Conservation (phyloP, 164 flowering plant species). For the Magnolia changhungtana region DNA sequence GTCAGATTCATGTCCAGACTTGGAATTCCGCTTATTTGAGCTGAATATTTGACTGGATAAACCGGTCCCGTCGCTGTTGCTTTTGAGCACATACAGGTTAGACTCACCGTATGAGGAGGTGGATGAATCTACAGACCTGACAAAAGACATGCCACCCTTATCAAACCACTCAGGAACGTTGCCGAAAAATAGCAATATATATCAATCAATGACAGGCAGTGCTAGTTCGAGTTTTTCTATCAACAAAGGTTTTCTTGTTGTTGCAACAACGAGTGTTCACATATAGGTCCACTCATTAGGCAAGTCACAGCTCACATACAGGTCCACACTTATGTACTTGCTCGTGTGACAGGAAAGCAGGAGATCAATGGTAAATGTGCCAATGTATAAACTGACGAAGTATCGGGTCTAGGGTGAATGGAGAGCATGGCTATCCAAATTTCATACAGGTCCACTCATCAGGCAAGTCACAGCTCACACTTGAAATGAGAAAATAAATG, state of each 20-base stretch:
- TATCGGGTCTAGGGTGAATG: too few relatives aligned
- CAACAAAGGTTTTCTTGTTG: neutral
- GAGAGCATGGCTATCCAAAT: too few relatives aligned
- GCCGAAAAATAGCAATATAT: neutral
- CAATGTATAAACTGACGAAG: too few relatives aligned
- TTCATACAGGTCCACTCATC: too few relatives aligned
- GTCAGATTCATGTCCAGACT: constrained; percentile 36
- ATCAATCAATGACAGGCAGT: neutral
- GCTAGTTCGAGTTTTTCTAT: neutral
- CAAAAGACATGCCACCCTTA: constrained; percentile 40
- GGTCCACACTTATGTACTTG: too few relatives aligned
- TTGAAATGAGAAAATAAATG: too few relatives aligned
- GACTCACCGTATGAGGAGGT: constrained; percentile 37
- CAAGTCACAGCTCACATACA: too few relatives aligned
- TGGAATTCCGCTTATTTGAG: constrained; percentile 36
- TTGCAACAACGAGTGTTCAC: neutral
- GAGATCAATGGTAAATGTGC: too few relatives aligned
- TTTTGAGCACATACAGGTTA: constrained; percentile 39
- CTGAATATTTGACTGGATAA: constrained; percentile 32
- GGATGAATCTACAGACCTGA: constrained; percentile 53
- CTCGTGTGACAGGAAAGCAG: too few relatives aligned
- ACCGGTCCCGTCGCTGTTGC: constrained; percentile 26
- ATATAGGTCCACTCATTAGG: too few relatives aligned
- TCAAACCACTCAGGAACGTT: constrained; percentile 1
- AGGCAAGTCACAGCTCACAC: too few relatives aligned